Base-by-base conservation (phyloP, 192 early-diverging fungal genomes). In the Chytriomyces hyalinus region DNA sequence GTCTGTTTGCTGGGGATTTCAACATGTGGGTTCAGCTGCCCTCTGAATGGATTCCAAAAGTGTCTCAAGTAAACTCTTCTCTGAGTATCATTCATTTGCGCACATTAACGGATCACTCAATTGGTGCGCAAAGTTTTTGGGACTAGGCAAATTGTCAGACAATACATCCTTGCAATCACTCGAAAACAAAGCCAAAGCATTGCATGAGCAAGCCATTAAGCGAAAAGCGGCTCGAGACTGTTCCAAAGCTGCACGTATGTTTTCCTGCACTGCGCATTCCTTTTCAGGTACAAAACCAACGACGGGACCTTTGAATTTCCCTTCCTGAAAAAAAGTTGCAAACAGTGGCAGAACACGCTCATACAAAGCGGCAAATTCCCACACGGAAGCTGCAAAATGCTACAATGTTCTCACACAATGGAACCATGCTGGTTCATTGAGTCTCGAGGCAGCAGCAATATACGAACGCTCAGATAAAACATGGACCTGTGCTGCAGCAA, bases 351-450 rank as follows among this genome's bases (percentile, higher is more conserved):
- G 44, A 47, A 20, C 15, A 17, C 5, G 4, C 17, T 43, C 13
- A 36, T 49, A 65, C 6, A 46, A 75, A 44, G 46, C 62, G 1
- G 73, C 62, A 64, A 66, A 66, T 7, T 17, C 61, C 7, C 48
- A 64, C 46, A n/a, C n/a, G 26, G 73, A 75, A 66, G 73, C 73
- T 43, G 73, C 73, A 17, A 75, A 75, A 50, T 75, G 73, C 64
- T 65, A 65, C 64, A 51, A 17, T 3, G 64, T 75, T 9, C 64
- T 75, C 22, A 75, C 48, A 43, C 73, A 75, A 48, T n/a, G 20
- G 10, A 64, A 45, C 6, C 48, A 65, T 22, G 61, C 73, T 8
- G 1, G 20, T 6, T 15, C 13, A 6, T 61, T 62, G 8, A 75
- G 65, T 57, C 10, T 47, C n/a, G 22, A 6, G 6, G 61, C 73